phyloP scores from a whole-genome alignment of 805 yeast species.

The Tetrapisispora arboricola region DNA sequence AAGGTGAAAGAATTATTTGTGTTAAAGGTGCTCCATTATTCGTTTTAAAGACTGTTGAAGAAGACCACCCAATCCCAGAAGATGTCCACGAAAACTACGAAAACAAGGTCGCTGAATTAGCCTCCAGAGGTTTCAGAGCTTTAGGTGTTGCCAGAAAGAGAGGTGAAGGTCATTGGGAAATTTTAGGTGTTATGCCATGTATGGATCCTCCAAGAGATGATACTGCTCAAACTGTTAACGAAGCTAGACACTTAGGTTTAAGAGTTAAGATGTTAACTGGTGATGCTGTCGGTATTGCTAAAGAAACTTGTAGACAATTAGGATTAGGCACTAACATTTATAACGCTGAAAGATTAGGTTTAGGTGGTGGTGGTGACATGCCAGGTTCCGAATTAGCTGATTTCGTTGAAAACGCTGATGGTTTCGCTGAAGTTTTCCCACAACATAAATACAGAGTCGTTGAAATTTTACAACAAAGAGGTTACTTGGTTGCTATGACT shows the following conservation, averaged over 20 bases:
- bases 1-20: conserved; percentile 89
- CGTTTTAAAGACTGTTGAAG: conserved; percentile 93
- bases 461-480: conserved; percentile 90
- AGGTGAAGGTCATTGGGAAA: conserved; percentile 98
- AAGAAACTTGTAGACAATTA: conserved; percentile 95
- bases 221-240: conserved; percentile 87
- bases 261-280: conserved; percentile 97
- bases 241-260: conserved; percentile 84
- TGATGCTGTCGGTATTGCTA: conserved; percentile 98
- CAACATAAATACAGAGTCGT: conserved; percentile 95
- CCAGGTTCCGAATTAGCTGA: conserved; percentile 97
- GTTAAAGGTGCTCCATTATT: conserved; percentile 98
- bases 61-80: conserved; percentile 92
- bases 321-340: conserved; percentile 94
- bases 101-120: conserved; percentile 95
- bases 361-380: conserved; percentile 92
- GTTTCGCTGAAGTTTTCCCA: conserved; percentile 98
- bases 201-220: conserved; percentile 99
- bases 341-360: conserved; percentile 94
- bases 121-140: conserved; percentile 97
- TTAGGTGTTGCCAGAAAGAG: conserved; percentile 98
- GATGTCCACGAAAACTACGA: conserved; percentile 88
- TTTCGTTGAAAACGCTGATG: conserved; percentile 95
- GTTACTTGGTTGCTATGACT: conserved; percentile 97
- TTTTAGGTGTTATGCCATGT: conserved; percentile 96